phyloP scores from a whole-genome alignment of 2,329 filamentous ascomycete genomes.

The Knoxdaviesia capensis region DNA sequence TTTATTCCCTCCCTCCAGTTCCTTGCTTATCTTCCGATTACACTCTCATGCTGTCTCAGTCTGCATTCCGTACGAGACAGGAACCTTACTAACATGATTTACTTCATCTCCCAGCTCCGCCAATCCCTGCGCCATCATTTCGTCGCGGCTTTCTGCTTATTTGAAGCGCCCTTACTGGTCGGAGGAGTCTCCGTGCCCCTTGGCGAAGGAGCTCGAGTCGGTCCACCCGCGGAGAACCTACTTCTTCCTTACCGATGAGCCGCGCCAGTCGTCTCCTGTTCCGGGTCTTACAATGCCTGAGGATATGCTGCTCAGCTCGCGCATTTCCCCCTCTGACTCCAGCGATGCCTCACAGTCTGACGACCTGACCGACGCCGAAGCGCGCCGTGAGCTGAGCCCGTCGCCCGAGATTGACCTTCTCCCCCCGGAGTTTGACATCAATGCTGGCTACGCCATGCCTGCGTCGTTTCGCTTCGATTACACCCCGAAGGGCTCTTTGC shows the following conservation, averaged over 20 bases:
- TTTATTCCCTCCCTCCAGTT: too few relatives aligned
- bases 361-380: slow-evolving; percentile 46
- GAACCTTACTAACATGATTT: too few relatives aligned
- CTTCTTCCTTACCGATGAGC: slow-evolving; percentile 83
- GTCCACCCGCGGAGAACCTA: slow-evolving; percentile 89
- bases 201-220: slow-evolving; percentile 82
- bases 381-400: slow-evolving; percentile 56
- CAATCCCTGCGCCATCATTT: slow-evolving; percentile 88
- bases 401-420: slow-evolving; percentile 89
- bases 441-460: too few relatives aligned
- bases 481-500: too few relatives aligned
- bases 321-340: slow-evolving; percentile 72
- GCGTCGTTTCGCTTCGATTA: too few relatives aligned
- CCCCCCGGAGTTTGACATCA: slow-evolving; percentile 55
- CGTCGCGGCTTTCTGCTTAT: slow-evolving; percentile 74
- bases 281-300: background rate
- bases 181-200: slow-evolving; percentile 57
- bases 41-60: too few relatives aligned
- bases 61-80: too few relatives aligned
- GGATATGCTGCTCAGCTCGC: slow-evolving; percentile 17
- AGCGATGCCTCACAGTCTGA: slow-evolving; percentile 34
- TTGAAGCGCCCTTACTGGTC: slow-evolving; percentile 74
- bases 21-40: too few relatives aligned
- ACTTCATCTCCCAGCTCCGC: slow-evolving; percentile 46
- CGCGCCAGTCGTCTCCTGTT: slow-evolving; percentile 40